A percentile compares a stretch with the other conserved stretches of the same genome.
Conservation (phyloP, 441 rosid species). For the Biscutella laevigata region DNA sequence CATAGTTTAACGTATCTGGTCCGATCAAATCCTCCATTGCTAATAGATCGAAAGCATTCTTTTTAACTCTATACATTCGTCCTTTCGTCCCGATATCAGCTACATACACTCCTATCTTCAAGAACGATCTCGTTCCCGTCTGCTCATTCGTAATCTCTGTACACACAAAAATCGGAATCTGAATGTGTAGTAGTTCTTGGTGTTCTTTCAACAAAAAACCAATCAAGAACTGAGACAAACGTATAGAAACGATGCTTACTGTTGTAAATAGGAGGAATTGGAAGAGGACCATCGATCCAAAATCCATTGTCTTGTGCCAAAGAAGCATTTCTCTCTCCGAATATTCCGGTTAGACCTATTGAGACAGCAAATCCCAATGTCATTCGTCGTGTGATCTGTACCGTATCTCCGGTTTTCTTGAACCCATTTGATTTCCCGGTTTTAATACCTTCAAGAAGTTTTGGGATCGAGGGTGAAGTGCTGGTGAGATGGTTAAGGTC, state of each 20-base stretch:
- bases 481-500: constrained; percentile 23
- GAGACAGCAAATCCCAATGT: constrained; percentile 51
- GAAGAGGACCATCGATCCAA: constrained; percentile 62
- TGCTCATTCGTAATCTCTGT: constrained; percentile 62
- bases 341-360: constrained; percentile 30
- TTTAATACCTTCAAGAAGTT: background rate
- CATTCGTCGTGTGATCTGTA: constrained; percentile 46
- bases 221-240: constrained; percentile 3
- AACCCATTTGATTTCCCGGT: background rate
- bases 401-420: constrained; percentile 24
- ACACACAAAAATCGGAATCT: background rate
- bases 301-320: constrained; percentile 63
- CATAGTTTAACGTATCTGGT: constrained; percentile 67
- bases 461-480: background rate
- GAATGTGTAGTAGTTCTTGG: background rate
- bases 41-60: constrained; percentile 65
- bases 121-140: constrained; percentile 69
- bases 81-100: constrained; percentile 57
- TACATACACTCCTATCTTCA: constrained; percentile 55
- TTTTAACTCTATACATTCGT: constrained; percentile 59
- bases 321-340: constrained; percentile 27
- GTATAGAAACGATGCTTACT: constrained; percentile 35
- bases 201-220: background rate
- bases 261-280: constrained; percentile 51
- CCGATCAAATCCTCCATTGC: constrained; percentile 86